Conservation (phyloP, 2,329 filamentous ascomycete genomes). For the Ramularia endophylla region DNA sequence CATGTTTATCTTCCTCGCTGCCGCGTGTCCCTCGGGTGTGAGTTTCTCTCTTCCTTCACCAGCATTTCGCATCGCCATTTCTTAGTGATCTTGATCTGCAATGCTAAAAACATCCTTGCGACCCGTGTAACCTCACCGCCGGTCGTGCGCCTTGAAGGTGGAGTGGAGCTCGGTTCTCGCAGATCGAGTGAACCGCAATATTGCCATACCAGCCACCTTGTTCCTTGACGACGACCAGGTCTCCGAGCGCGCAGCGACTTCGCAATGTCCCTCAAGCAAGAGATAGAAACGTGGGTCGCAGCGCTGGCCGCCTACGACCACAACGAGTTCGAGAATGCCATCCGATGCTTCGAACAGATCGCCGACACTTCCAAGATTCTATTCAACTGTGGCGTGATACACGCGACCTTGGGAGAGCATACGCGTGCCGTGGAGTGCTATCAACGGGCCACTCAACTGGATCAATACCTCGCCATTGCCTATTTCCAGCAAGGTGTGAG, state of each 20-base stretch:
- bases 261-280: conserved; percentile 55
- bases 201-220: conserved; percentile 3
- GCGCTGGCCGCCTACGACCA: conserved; percentile 91
- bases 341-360: conserved; percentile 78
- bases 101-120: conserved; percentile 9
- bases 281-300: conserved; percentile 98
- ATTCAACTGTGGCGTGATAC: conserved; percentile 97
- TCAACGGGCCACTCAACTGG: conserved; percentile 80
- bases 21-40: too few relatives aligned
- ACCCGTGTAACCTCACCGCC: conserved; percentile 13
- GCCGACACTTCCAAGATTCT: conserved; percentile 95
- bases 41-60: too few relatives aligned
- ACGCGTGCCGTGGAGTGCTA: conserved; percentile 94
- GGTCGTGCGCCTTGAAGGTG: conserved; percentile 3
- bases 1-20: too few relatives aligned
- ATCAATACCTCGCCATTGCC: conserved; percentile 93
- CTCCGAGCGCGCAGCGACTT: conserved; percentile 1
- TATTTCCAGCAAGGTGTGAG: conserved; percentile 99
- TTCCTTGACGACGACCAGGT: not conserved
- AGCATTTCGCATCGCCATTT: too few relatives aligned
- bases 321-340: conserved; percentile 89
- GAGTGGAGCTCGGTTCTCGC: conserved; percentile 12
- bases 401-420: conserved; percentile 93
- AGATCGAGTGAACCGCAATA: too few relatives aligned
- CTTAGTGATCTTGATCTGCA: conserved; percentile 11